A percentile compares a stretch with the other conserved stretches of the same genome.
These are phyloP conservation scores for Saccharomyces hybrid DNA, from an alignment of 1,139 yeast species.

Conservation along the genomic window DNA sequence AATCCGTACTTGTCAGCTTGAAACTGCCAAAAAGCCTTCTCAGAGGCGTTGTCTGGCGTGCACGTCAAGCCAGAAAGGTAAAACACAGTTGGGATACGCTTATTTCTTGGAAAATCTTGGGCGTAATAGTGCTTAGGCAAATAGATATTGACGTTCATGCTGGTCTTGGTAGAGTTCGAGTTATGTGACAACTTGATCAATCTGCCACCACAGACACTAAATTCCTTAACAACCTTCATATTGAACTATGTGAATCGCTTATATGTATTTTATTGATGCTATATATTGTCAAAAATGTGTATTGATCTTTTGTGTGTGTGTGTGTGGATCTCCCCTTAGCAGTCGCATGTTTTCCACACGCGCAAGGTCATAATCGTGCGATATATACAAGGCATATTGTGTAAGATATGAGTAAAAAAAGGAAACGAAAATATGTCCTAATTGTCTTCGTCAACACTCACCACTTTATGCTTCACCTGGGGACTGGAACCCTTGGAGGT, in stretches of 20 bases:
- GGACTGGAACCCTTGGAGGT: background rate
- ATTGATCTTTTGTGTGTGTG: background rate
- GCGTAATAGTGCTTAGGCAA: constrained; percentile 52
- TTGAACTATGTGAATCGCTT: background rate
- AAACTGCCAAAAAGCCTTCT: constrained; percentile 82
- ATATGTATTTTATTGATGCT: background rate
- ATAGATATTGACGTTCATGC: constrained; percentile 78
- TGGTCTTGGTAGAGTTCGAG: constrained; percentile 55
- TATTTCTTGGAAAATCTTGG: constrained; percentile 8
- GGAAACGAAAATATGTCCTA: background rate
- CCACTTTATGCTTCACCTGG: background rate
- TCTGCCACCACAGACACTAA: constrained; percentile 67
- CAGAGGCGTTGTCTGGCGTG: constrained; percentile 87
- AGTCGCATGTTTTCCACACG: background rate
- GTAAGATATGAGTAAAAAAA: background rate
- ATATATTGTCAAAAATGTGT: background rate
- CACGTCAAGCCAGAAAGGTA: constrained; percentile 90
- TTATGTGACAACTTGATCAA: constrained; percentile 68
- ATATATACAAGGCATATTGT: background rate
- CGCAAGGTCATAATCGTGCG: background rate
- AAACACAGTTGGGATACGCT: constrained; percentile 58
- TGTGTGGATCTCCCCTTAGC: background rate
- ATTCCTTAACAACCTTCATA: constrained; percentile 31
- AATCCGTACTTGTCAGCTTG: constrained; percentile 77
- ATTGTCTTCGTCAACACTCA: background rate